These are phyloP conservation scores for Spizellomyces punctatus DNA, from an alignment of 192 early-diverging fungal species.

Conservation along the genomic window DNA sequence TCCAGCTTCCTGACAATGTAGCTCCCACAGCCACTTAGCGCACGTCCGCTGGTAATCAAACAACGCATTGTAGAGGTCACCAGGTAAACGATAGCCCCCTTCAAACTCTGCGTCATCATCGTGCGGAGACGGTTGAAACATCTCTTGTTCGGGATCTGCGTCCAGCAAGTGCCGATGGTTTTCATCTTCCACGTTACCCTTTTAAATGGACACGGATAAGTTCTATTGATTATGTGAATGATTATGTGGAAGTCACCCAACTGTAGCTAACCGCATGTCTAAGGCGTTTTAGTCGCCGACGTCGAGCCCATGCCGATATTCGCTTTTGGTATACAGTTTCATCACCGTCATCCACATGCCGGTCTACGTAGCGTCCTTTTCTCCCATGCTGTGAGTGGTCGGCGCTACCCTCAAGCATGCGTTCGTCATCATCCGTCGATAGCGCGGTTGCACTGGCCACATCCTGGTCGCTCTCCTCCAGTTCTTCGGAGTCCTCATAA, in stretches of 20 bases:
- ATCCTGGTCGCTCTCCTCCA: constrained; percentile 21
- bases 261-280: no score
- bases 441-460: constrained; percentile 17
- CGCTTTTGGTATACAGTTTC: constrained; percentile 57
- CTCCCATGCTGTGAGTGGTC: neutral
- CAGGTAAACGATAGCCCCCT: constrained; percentile 66
- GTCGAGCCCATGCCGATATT: constrained; percentile 54
- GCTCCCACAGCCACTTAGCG: constrained; percentile 84
- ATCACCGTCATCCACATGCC: constrained; percentile 70
- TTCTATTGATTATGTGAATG: no score
- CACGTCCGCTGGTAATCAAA: constrained; percentile 92
- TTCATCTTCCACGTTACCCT: constrained; percentile 21
- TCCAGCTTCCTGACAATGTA: constrained; percentile 83
- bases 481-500: constrained; percentile 20
- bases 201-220: neutral
- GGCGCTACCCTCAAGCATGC: neutral
- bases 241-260: no score
- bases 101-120: constrained; percentile 58
- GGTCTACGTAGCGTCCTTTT: constrained; percentile 13
- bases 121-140: constrained; percentile 49
- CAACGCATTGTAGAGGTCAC: constrained; percentile 75
- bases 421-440: neutral
- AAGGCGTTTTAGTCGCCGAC: constrained; percentile 26
- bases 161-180: constrained; percentile 16
- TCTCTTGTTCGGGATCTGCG: constrained; percentile 50